Evolutionary conservation across 2,329 filamentous ascomycete species (phyloP).

Genomic region (Aspergillus sergii): DNA sequence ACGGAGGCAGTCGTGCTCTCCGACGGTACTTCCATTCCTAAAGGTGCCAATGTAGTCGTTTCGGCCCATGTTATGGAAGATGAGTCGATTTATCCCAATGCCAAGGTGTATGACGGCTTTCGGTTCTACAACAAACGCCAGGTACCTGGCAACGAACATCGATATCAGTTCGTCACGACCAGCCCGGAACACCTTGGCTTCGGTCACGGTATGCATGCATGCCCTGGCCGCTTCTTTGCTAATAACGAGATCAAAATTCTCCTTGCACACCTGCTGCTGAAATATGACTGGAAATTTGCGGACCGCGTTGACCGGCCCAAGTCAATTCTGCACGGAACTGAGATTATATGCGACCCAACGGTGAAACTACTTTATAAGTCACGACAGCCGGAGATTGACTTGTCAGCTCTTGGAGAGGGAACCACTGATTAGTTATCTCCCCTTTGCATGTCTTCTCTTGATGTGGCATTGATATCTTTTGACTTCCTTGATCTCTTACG

Average conservation of each 20-base stretch:
- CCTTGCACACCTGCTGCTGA: constrained; percentile 52
- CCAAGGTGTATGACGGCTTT: constrained; percentile 36
- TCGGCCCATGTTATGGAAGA: constrained; percentile 32
- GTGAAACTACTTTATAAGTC: constrained; percentile 31
- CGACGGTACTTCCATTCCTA: constrained; percentile 34
- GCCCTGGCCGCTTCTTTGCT: constrained; percentile 60
- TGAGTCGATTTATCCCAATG: constrained; percentile 29
- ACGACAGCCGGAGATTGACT: constrained; percentile 28
- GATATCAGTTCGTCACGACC: constrained; percentile 34
- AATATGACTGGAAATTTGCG: constrained; percentile 55
- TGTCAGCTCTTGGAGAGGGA: constrained; percentile 22
- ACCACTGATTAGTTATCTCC: background rate
- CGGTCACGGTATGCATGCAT: constrained; percentile 40
- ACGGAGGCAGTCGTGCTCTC: constrained; percentile 28
- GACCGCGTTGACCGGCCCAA: constrained; percentile 42
- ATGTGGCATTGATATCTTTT: background rate
- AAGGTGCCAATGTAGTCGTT: constrained; percentile 28
- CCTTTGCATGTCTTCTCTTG: background rate
- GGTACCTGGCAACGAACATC: constrained; percentile 32
- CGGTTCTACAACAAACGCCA: constrained; percentile 37
- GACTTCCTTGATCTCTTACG: background rate
- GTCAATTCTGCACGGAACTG: constrained; percentile 50
- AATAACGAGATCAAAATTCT: constrained; percentile 60
- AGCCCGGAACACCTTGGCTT: constrained; percentile 35
- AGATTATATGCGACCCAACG: constrained; percentile 38